Base-by-base conservation (phyloP, 2,329 filamentous ascomycete genomes). In the Chaetothyriales sp. region DNA sequence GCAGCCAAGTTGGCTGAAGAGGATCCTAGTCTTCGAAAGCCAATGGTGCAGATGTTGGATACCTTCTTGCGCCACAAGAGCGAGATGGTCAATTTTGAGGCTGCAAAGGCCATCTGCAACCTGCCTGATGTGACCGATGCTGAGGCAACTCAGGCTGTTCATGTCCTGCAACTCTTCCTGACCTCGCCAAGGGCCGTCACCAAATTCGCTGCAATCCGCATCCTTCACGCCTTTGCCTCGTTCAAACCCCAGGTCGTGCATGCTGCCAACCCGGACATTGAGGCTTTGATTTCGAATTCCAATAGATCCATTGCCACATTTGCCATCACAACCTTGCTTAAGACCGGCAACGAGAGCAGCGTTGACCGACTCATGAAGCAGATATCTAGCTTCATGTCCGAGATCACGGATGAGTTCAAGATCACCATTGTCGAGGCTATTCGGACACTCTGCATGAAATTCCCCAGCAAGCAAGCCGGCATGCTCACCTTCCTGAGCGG, bases 381-480 rank as follows among this genome's bases (percentile, higher is more conserved):
- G 68, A 96, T 98, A 56, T 88, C 87, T 20, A 84, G 85, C 42
- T 95, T 98, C 73, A 96, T 98, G 92, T 86, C 89, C 3, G 92
- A 96, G 69, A 96, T 96, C 59, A 95, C 90, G 5, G 92, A 98
- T 64, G 92, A 98, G 68, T 98, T 98, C 76, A 98, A 96, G 76
- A 95, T 98, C 60, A 98, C 92, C n/a, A 95, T 98, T 62, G 90
- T 98, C 44, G 92, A 98, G 68, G 92, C 92, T 43, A 95, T 98
- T 64, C 84, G 92, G 54, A 96, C 92, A 2, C 73, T 98, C 43
- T 96, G 90, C 66, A 75, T 98, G 60, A 98, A 98, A 71, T 98
- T 98, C 72, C 92, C 92, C 32, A 89, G 80, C 72, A 98, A 98
- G 73, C 92, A 98, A 70, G 90, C 90, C 46, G 89, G 88, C 55